Evolutionary conservation across 2,329 filamentous ascomycete species (phyloP).

Genomic region (Fusarium phyllophilum): DNA sequence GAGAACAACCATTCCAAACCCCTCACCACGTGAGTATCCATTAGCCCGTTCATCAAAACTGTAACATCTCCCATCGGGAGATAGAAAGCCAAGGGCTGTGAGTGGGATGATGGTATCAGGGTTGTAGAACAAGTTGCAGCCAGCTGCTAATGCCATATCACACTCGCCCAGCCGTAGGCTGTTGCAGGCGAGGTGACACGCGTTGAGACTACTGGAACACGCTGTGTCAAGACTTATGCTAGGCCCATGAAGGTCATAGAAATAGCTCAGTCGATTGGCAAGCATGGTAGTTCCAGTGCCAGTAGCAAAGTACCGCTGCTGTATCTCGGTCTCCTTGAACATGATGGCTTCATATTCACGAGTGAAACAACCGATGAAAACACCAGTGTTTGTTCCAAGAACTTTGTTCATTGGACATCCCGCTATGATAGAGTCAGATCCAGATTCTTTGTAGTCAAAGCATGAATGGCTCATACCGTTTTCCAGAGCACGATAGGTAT

Average conservation of each 20-base stretch:
- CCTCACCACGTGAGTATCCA: neutral
- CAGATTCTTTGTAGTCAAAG: neutral
- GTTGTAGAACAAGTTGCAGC: constrained; percentile 2
- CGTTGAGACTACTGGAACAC: constrained; percentile 2
- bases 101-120: constrained; percentile 8
- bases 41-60: neutral
- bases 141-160: constrained; percentile 3
- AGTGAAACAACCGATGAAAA: constrained; percentile 8
- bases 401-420: neutral
- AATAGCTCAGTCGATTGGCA: constrained; percentile 8
- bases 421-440: neutral
- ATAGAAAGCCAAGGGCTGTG: neutral
- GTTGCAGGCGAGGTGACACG: neutral
- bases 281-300: constrained; percentile 8
- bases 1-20: neutral
- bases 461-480: constrained; percentile 37
- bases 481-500: constrained; percentile 43
- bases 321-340: constrained; percentile 6
- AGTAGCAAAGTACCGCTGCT: constrained; percentile 1
- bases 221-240: constrained; percentile 9
- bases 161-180: neutral
- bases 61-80: constrained; percentile 3
- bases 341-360: constrained; percentile 12
- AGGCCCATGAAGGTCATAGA: constrained; percentile 2
- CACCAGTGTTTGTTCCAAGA: constrained; percentile 1